Evolutionary conservation across 2,329 filamentous ascomycete species (phyloP), one percentile per base, ranked within the genome.

Genomic region (Xylariales sp.): DNA sequence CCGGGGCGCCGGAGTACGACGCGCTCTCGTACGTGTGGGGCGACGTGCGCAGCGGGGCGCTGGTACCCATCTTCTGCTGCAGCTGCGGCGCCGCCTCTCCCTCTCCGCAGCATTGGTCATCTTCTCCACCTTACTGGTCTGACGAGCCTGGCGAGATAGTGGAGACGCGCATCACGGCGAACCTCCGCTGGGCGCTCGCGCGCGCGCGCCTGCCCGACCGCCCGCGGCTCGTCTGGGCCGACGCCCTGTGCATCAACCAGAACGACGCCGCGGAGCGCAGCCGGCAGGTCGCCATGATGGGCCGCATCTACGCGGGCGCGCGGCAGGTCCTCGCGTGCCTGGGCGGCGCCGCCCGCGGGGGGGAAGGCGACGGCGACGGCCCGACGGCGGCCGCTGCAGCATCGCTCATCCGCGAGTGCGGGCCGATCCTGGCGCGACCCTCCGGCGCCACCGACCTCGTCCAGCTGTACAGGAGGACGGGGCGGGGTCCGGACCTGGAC

Each of bases 161-260:
- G 11, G 13, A 10, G 14, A 13, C 20, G n/a, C 3, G 23, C 18
- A 24, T 38, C 27, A 38, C 35, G 20, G n/a, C 13, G 6, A 31
- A 31, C 13, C 35, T 38, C 4, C 17, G 24, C 20, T 38, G 35
- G 25, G 28, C 35, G 8, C 20, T 38, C 27, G 10, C 8, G n/a
- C 17, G 28, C 5, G 28, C 23, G 11, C 11, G 28, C 11, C 30
- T 33, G 7, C 15, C 30, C 14, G 30, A 33, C 17, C 7, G 14
- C 5, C 18, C 30, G 8, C 17, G 30, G 17, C 4, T 38, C 2
- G 15, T 61, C 4, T 61, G 58, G 36, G 46, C 56, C 1, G 58
- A 61, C 31, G 56, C 60, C 15, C 48, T 59, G 10, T 53, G 57
- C 40, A 59, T 61, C 47, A 48, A 61, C 40, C 55, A 60, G 37